phyloP scores from a whole-genome alignment of 2,329 filamentous ascomycete genomes.

The Mariannaea sp. region DNA sequence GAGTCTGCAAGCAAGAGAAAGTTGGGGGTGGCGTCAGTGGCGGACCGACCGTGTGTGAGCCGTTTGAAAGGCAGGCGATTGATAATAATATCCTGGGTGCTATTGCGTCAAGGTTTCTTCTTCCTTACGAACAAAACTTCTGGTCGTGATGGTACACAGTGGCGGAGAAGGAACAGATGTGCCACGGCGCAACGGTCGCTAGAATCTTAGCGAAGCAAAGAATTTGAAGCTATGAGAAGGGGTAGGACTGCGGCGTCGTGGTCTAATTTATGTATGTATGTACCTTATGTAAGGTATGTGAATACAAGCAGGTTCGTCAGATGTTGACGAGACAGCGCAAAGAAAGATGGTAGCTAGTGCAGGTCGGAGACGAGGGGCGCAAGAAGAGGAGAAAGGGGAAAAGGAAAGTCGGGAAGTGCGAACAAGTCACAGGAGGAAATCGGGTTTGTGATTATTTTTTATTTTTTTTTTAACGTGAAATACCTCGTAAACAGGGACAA shows the following conservation, averaged over 20 bases:
- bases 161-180: background rate
- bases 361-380: background rate
- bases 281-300: too few species aligned
- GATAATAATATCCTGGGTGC: slow-evolving; percentile 13
- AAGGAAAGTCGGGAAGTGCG: background rate
- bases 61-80: slow-evolving; percentile 8
- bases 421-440: background rate
- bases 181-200: background rate
- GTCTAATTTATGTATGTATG: too few species aligned
- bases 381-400: background rate
- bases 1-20: background rate
- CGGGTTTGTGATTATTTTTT: background rate
- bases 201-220: background rate
- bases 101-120: slow-evolving; percentile 13
- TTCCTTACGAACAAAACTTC: too few species aligned
- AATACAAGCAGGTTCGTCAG: too few species aligned
- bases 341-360: background rate
- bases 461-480: background rate
- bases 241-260: background rate
- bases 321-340: background rate
- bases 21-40: slow-evolving; percentile 4
- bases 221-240: background rate
- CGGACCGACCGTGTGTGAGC: slow-evolving; percentile 2
- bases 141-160: too few species aligned
- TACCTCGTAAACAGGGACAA: background rate